Evolutionary conservation across 179 eudicot species (phyloP), one percentile per base, ranked within the genome.

Genomic region (Corrigiola litoralis): DNA sequence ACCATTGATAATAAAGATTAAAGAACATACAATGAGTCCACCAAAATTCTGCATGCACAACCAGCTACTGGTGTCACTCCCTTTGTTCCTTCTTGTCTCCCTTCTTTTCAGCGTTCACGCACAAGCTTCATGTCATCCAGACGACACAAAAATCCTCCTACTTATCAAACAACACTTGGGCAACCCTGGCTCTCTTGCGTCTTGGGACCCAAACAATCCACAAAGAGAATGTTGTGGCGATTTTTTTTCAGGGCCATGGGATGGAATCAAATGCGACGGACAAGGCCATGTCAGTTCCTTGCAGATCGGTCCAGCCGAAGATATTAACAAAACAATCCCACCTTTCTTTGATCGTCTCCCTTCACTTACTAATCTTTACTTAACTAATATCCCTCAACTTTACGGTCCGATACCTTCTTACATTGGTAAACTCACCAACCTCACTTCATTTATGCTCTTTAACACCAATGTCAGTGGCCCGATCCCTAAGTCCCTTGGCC

Each of bases 61-160:
- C 54, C 31, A 49, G 29, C 4, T 49, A 51, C 56, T 51, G 11
- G 33, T 51, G 33, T 51, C 16, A 33, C 27, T 37, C 9, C 12
- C 62, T 58, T 10, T 58, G 5, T n/a, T 31, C 23, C 58, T 51
- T 16, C 11, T 52, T 34, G 7, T 34, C 27, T 50, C 47, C 32
- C 65, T 41, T 16, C 16, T 27, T 50, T 36, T 47, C 13, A n/a
- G 48, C 8, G n/a, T 68, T 3, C 8, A 32, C 27, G 46, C 64
- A 27, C 49, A 52, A 18, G 1, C 34, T 40, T 1, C 36, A 20
- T 68, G 72, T 17, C 20, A 46, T 34, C 18, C 56, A 36, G 5
- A 58, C 11, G 72, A 68, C 47, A 58, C 17, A 47, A 48, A 47
- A 1, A 20, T 49, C 20, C 72, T 68, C 18, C 65, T 58, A 3